Base-by-base conservation (phyloP, 148 eudicot genomes). In the Amaranthus cruentus region DNA sequence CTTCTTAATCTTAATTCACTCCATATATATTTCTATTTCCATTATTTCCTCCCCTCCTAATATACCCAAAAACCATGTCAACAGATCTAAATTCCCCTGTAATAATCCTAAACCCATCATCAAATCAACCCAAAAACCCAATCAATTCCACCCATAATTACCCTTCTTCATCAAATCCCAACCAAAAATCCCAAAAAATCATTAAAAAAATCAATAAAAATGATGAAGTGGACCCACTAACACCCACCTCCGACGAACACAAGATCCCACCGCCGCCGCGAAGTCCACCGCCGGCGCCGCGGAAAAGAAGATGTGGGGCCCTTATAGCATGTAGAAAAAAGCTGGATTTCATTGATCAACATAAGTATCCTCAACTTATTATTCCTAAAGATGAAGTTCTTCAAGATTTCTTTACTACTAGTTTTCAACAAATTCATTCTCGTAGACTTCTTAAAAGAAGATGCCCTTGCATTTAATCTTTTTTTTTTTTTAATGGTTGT, bases 201-300 rank as follows among this genome's bases (percentile, higher is more conserved):
- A 57, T 3, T 58, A 18, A 15, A 6, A 15, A 4, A 5, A 58
- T 4, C 15, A 68, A 68, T 4, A 42, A 38, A 4, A 38, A 44
- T 0, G 57, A 62, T 2, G 72, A 57, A 6, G 72, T 66, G 5
- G 47, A 56, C 14, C 71, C 82, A 4, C 48, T 42, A 5, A 79
- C 82, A 6, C 77, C 81, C 3, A 79, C 74, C 0, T 63, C 78
- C 3, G 77, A 66, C 3, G 74, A 79, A 66, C 64, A 74, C 49
- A 63, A 63, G 71, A 79, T 79, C 61, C 78, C 78, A 1, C 71
- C 78, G 5, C 78, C 74, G 0, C 78, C 74, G 0, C 62, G 44
- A 1, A 74, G 78, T 43, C 82, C 82, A 4, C 82, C 82, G 4
- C 82, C 82, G 0, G 78, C 82, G 7, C 82, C 82, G 0, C 78